phyloP scores from a whole-genome alignment of 306 rosid species.

The Fragaria ananassa region DNA sequence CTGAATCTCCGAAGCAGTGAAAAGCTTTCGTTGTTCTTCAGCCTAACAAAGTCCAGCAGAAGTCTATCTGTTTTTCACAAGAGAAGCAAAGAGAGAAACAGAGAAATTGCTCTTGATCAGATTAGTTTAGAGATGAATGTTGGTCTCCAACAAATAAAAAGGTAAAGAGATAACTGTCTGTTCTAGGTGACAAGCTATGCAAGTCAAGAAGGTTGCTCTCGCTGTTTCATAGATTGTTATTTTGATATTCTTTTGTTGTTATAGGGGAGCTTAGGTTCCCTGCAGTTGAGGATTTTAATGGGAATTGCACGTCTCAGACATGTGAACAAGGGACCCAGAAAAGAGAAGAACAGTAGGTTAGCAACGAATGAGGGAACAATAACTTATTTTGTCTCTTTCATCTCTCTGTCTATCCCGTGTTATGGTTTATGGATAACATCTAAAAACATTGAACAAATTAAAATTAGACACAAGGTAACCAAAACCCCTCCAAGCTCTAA shows the following conservation, averaged over 20 bases:
- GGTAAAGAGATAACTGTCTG: constrained; percentile 26
- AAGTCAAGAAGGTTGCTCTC: constrained; percentile 38
- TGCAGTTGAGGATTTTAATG: constrained; percentile 28
- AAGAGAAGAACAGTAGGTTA: not conserved
- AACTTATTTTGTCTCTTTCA: not conserved
- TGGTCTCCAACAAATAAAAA: constrained; percentile 14
- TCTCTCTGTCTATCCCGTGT: not conserved
- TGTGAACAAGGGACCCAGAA: constrained; percentile 46
- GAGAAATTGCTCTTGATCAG: not conserved
- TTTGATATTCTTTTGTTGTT: constrained; percentile 23
- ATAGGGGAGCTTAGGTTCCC: constrained; percentile 19
- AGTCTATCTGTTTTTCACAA: not conserved
- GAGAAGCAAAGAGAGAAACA: not conserved
- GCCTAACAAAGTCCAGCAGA: constrained; percentile 1
- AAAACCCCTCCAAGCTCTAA: not conserved
- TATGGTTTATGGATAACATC: not conserved
- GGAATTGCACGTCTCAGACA: constrained; percentile 30
- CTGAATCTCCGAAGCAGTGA: not conserved
- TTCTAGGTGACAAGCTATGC: constrained; percentile 34
- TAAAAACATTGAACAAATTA: not conserved
- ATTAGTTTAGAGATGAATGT: not conserved
- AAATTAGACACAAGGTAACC: not conserved
- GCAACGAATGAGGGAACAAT: constrained; percentile 6
- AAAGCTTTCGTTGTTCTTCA: not conserved
- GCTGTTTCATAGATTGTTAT: not conserved